Evolutionary conservation across 495 filamentous ascomycete genomes (phyloP).

Genomic region (Penicillium paradoxum): DNA sequence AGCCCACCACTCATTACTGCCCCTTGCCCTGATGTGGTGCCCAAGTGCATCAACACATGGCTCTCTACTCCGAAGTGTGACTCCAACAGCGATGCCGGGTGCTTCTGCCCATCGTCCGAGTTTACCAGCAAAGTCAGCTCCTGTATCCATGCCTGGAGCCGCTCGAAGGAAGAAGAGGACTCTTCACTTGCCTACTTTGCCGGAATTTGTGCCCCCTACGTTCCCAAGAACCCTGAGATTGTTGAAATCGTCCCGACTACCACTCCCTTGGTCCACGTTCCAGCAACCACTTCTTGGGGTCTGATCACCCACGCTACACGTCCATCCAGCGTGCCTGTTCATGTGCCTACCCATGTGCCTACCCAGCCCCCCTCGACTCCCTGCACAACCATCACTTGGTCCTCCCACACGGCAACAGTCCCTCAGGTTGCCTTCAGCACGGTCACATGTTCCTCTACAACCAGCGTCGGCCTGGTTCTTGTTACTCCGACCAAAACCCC

Average conservation of each 20-base stretch:
- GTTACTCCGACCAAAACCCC: background rate
- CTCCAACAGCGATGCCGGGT: conserved; percentile 76
- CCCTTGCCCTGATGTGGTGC: conserved; percentile 67
- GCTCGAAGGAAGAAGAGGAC: conserved; percentile 55
- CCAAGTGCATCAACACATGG: conserved; percentile 94
- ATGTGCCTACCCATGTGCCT: background rate
- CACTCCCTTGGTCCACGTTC: conserved; percentile 32
- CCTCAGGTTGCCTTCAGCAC: conserved; percentile 70
- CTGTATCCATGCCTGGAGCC: conserved; percentile 75
- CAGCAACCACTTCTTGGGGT: conserved; percentile 7
- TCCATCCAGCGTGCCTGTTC: background rate
- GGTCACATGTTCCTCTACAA: conserved; percentile 29
- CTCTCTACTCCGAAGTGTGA: conserved; percentile 64
- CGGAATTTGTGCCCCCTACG: conserved; percentile 78
- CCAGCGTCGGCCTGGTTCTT: conserved; percentile 19
- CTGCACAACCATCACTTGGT: conserved; percentile 58
- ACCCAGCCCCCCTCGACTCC: conserved; percentile 37
- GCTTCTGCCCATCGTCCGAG: conserved; percentile 76
- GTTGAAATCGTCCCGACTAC: conserved; percentile 60
- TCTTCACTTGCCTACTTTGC: conserved; percentile 76
- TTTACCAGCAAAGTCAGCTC: conserved; percentile 76
- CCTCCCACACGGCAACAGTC: conserved; percentile 59
- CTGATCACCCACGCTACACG: conserved; percentile 22
- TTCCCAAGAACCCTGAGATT: conserved; percentile 74
- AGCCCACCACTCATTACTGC: conserved; percentile 2